A percentile compares a stretch with the other conserved stretches of the same genome.
These are phyloP conservation scores for Botrytis deweyae DNA, from an alignment of 2,329 filamentous ascomycete species.

Conservation along the genomic window DNA sequence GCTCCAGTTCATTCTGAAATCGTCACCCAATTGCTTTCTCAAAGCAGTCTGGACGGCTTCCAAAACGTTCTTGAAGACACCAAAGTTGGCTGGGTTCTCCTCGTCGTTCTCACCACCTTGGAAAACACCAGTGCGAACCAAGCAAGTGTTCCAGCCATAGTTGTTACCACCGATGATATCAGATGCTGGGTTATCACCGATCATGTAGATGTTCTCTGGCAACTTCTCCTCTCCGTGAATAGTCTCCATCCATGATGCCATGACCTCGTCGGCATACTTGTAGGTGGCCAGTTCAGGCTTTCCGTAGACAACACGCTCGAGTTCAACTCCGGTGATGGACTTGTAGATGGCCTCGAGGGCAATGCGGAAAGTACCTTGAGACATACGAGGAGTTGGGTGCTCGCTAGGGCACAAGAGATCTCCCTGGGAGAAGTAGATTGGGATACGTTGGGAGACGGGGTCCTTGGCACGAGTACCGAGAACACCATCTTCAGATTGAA, in stretches of 20 bases:
- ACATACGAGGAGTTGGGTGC: constrained; percentile 67
- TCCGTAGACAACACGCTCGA: constrained; percentile 74
- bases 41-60: constrained; percentile 68
- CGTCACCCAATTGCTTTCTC: constrained; percentile 67
- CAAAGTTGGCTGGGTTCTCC: constrained; percentile 74
- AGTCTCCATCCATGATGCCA: constrained; percentile 72
- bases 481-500: constrained; percentile 66
- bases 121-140: constrained; percentile 70
- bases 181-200: constrained; percentile 72
- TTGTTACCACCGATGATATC: constrained; percentile 77
- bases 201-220: constrained; percentile 68
- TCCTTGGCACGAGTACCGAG: constrained; percentile 65
- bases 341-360: constrained; percentile 73
- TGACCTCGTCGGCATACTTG: constrained; percentile 74
- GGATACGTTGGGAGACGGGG: constrained; percentile 64
- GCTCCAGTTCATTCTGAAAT: constrained; percentile 73
- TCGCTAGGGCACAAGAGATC: constrained; percentile 64
- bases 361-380: constrained; percentile 73
- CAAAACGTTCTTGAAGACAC: constrained; percentile 71
- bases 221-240: constrained; percentile 61
- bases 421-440: constrained; percentile 71
- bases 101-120: constrained; percentile 69
- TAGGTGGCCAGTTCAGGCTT: constrained; percentile 75
- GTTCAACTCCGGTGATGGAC: constrained; percentile 65
- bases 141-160: constrained; percentile 79